Percentiles rank a stretch among this genome's conserved stretches.
These are phyloP conservation scores for Myriangium duriaei DNA, from an alignment of 2,329 filamentous ascomycete genomes.

Conservation along the genomic window DNA sequence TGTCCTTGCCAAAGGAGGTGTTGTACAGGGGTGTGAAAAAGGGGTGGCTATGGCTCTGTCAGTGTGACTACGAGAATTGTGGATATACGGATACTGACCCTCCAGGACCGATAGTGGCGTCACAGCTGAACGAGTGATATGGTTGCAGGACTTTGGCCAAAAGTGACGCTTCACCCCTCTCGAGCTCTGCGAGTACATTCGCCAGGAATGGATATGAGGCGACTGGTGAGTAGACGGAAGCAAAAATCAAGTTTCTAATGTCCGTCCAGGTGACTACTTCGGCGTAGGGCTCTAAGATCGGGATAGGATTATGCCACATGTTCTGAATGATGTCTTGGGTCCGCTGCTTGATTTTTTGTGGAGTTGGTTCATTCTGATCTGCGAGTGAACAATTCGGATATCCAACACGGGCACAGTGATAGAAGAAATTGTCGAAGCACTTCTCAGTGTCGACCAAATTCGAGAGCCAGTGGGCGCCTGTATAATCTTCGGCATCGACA, in stretches of 20 bases:
- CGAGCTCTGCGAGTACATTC: conserved; percentile 24
- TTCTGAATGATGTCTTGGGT: conserved; percentile 23
- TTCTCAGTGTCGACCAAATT: conserved; percentile 24
- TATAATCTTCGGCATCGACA: conserved; percentile 29
- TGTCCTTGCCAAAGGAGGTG: neutral
- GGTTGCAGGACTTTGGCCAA: conserved; percentile 18
- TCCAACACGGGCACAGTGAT: conserved; percentile 29
- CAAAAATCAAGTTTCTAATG: conserved; percentile 25
- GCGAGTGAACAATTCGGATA: conserved; percentile 28
- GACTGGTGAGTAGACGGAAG: conserved; percentile 25
- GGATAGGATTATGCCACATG: conserved; percentile 30
- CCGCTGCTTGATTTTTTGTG: conserved; percentile 25
- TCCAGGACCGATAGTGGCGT: no score
- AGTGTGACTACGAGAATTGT: no score
- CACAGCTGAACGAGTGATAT: no score
- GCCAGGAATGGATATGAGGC: conserved; percentile 24
- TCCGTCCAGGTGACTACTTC: conserved; percentile 31
- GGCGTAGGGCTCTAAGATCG: conserved; percentile 21
- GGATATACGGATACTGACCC: no score
- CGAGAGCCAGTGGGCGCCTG: conserved; percentile 14
- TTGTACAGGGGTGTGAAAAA: conserved; percentile 28
- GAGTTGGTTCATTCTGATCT: conserved; percentile 14
- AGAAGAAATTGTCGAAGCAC: conserved; percentile 34
- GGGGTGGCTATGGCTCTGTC: conserved; percentile 25
- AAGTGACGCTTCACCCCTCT: conserved; percentile 20